Evolutionary conservation across 1,139 yeast genomes (phyloP).

Genomic region (Candida frijolesensis): DNA sequence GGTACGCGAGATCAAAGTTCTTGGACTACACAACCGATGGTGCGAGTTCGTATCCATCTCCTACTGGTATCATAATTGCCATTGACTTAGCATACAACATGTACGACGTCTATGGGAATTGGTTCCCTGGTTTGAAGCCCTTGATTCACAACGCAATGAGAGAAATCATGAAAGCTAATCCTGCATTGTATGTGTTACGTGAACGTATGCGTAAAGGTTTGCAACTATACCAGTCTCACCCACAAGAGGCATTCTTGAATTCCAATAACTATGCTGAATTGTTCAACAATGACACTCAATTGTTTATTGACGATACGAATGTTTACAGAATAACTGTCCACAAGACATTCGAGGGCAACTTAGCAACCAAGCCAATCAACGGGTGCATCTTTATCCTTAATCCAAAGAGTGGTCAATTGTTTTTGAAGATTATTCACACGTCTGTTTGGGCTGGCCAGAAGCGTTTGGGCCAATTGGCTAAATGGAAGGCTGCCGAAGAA

Average conservation of each 20-base stretch:
- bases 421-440: constrained; percentile 86
- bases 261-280: constrained; percentile 89
- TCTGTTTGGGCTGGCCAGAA: constrained; percentile 98
- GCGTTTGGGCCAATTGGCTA: constrained; percentile 88
- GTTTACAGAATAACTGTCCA: constrained; percentile 95
- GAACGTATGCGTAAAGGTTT: constrained; percentile 94
- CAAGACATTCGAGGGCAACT: constrained; percentile 89
- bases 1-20: constrained; percentile 91
- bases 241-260: constrained; percentile 88
- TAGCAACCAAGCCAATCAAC: constrained; percentile 89
- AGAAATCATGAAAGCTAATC: constrained; percentile 93
- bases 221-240: constrained; percentile 90
- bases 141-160: constrained; percentile 89
- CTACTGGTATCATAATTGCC: constrained; percentile 89
- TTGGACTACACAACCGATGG: constrained; percentile 91
- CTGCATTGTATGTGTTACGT: constrained; percentile 86
- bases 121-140: constrained; percentile 95
- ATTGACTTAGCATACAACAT: constrained; percentile 93
- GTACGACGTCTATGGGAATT: constrained; percentile 95
- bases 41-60: constrained; percentile 84
- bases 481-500: constrained; percentile 99
- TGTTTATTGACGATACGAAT: constrained; percentile 89
- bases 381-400: constrained; percentile 91
- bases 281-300: constrained; percentile 78
- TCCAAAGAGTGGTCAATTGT: constrained; percentile 88